A percentile compares a stretch with the other conserved stretches of the same genome.
Conservation (phyloP, 2,329 filamentous ascomycete genomes). For the Cladophialophora yegresii region DNA sequence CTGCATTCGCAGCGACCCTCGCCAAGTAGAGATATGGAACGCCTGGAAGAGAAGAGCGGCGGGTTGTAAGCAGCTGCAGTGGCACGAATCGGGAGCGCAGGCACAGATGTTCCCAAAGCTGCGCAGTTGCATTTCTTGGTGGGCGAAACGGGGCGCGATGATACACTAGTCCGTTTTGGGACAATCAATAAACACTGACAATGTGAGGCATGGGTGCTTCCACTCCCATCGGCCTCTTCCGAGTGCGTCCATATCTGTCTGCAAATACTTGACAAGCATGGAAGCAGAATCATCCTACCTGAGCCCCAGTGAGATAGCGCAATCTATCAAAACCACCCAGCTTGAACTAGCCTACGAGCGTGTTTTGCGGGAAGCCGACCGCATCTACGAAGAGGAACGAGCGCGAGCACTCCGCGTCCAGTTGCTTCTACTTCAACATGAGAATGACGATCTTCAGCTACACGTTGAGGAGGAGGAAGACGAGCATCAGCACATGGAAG, state of each 20-base stretch:
- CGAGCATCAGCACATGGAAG: slow-evolving; percentile 55
- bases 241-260: not conserved
- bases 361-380: slow-evolving; percentile 64
- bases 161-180: slow-evolving; percentile 5
- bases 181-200: not conserved
- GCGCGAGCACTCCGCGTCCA: slow-evolving; percentile 69
- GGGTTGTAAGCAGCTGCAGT: not conserved
- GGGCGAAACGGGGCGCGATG: not conserved
- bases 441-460: slow-evolving; percentile 68
- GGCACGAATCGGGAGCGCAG: too few relatives aligned
- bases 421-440: slow-evolving; percentile 70
- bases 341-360: slow-evolving; percentile 72
- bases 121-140: not conserved
- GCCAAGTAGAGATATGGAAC: not conserved
- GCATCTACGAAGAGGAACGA: slow-evolving; percentile 73
- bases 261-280: slow-evolving; percentile 21
- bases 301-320: slow-evolving; percentile 26
- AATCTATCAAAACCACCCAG: slow-evolving; percentile 50
- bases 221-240: not conserved
- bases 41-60: not conserved
- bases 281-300: slow-evolving; percentile 27
- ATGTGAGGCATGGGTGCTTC: not conserved
- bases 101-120: too few relatives aligned
- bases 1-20: not conserved
- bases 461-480: slow-evolving; percentile 61